phyloP scores from a whole-genome alignment of 306 rosid species.

The Sicyos baderoa region DNA sequence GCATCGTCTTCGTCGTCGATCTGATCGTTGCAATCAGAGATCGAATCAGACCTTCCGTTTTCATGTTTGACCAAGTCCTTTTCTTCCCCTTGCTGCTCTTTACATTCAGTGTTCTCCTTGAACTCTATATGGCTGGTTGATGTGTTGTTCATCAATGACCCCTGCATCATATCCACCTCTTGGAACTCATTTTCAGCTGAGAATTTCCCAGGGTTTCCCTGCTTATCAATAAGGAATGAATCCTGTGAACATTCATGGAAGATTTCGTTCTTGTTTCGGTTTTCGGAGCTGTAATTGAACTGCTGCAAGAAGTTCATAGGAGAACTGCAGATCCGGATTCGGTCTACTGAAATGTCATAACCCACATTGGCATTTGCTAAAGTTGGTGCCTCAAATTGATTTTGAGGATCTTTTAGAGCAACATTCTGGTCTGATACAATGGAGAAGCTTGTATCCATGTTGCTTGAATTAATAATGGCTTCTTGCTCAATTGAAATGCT shows the following conservation, averaged over 20 bases:
- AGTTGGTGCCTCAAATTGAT: constrained; percentile 28
- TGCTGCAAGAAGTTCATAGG: constrained; percentile 60
- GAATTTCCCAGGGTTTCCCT: constrained; percentile 25
- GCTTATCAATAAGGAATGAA: constrained; percentile 41
- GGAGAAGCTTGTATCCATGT: constrained; percentile 28
- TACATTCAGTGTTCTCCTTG: constrained; percentile 33
- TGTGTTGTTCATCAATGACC: constrained; percentile 29
- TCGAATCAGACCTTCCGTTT: constrained; percentile 48
- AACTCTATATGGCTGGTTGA: constrained; percentile 25
- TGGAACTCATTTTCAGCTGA: constrained; percentile 25
- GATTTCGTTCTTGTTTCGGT: constrained; percentile 30
- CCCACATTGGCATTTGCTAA: constrained; percentile 40
- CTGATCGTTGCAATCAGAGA: constrained; percentile 86
- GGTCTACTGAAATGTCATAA: constrained; percentile 37
- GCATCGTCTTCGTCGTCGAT: constrained; percentile 67
- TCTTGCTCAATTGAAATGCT: constrained; percentile 41
- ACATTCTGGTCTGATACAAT: constrained; percentile 27
- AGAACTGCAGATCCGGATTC: constrained; percentile 32
- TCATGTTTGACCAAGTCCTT: constrained; percentile 42
- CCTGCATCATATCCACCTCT: constrained; percentile 30
- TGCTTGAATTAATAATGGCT: constrained; percentile 30
- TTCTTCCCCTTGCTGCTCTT: constrained; percentile 45
- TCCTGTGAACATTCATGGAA: constrained; percentile 44
- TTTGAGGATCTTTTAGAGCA: constrained; percentile 31
- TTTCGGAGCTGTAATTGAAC: constrained; percentile 36